A percentile compares a stretch with the other conserved stretches of the same genome.
Conservation (phyloP, 2,329 filamentous ascomycete species). For the Epichloe uncinata region DNA sequence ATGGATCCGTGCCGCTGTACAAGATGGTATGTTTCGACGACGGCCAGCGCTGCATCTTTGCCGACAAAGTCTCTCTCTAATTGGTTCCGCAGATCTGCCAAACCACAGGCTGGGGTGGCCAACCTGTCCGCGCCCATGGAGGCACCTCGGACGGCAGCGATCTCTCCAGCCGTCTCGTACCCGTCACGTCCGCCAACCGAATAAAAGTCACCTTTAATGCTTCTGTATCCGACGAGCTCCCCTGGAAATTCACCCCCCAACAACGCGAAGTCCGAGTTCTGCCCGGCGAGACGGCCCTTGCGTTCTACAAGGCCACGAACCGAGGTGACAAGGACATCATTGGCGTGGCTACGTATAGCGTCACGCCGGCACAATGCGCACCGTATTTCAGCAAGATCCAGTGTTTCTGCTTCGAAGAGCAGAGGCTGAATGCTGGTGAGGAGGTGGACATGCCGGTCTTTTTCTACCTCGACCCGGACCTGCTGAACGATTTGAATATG, state of each 20-base stretch:
- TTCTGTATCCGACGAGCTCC: slow-evolving; percentile 85
- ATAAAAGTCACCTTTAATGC: slow-evolving; percentile 94
- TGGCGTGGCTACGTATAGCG: slow-evolving; percentile 93
- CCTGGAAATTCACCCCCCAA: slow-evolving; percentile 95
- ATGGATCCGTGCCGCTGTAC: slow-evolving; percentile 75
- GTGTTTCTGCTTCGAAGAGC: slow-evolving; percentile 98
- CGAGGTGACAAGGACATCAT: slow-evolving; percentile 85
- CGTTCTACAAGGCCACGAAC: slow-evolving; percentile 97
- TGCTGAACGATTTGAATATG: slow-evolving; percentile 87
- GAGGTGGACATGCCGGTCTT: slow-evolving; percentile 99
- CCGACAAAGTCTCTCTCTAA: neutral
- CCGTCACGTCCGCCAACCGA: slow-evolving; percentile 67
- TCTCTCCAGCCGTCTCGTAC: slow-evolving; percentile 62
- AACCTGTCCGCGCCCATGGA: slow-evolving; percentile 71
- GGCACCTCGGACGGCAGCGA: slow-evolving; percentile 41
- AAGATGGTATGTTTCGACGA: slow-evolving; percentile 51
- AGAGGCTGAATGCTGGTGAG: slow-evolving; percentile 86
- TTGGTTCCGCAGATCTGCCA: slow-evolving; percentile 48
- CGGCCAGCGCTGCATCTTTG: neutral
- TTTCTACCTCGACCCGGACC: slow-evolving; percentile 95
- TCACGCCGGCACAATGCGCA: slow-evolving; percentile 88
- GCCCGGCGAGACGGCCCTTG: slow-evolving; percentile 89
- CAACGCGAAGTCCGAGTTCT: slow-evolving; percentile 92
- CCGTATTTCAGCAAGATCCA: slow-evolving; percentile 99
- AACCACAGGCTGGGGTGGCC: slow-evolving; percentile 82